Evolutionary conservation across 345 rosid species (phyloP), one percentile per base, ranked within the genome.

Genomic region (Fremontodendron californicum): DNA sequence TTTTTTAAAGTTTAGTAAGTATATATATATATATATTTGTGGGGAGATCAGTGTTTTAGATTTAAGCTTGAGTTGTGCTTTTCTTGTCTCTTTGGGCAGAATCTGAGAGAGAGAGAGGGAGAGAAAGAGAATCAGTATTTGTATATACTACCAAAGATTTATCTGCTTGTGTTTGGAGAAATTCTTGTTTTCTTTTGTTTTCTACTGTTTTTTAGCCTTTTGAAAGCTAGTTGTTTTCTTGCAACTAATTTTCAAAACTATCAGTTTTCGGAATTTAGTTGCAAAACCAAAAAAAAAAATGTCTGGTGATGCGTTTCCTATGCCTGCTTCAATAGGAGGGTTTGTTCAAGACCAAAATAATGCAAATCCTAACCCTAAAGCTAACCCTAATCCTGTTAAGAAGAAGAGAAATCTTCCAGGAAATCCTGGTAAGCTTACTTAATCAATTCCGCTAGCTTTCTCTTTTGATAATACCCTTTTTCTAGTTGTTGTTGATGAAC

Each of bases 371-470:
- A 89, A 83, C 81, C 93, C 96, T 85, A 87, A 82, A 76, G 82
- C 86, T 70, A 80, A 78, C 76, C 83, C 90, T 55, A 88, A 88
- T 72, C 87, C 84, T 3, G 69, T 88, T 78, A 91, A 90, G 81
- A 95, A 88, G 93, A 91, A 89, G 82, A 88, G 99, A 87, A 95
- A 89, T 74, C 88, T 90, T 48, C 98, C 99, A n/a, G 98, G 99
- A 75, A 95, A 92, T 39, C 99, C 99, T 68, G 98, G 99, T 85
- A 85, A 39, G 31, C n/a, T 23, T 64, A 18, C 37, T 19, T 21
- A 49, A 29, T 19, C 19, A 27, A 18, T 75, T 9, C 12, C 43
- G n/a, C n/a, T n/a, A n/a, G 21, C 4, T 49, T 19, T 78, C 27
- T 58, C 13, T 42, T 40, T 64, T 11, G 27, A 27, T 78, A 5